A percentile compares a stretch with the other conserved stretches of the same genome.
These are phyloP conservation scores for Penicillium alfredii DNA, from an alignment of 495 filamentous ascomycete species.

Conservation along the genomic window DNA sequence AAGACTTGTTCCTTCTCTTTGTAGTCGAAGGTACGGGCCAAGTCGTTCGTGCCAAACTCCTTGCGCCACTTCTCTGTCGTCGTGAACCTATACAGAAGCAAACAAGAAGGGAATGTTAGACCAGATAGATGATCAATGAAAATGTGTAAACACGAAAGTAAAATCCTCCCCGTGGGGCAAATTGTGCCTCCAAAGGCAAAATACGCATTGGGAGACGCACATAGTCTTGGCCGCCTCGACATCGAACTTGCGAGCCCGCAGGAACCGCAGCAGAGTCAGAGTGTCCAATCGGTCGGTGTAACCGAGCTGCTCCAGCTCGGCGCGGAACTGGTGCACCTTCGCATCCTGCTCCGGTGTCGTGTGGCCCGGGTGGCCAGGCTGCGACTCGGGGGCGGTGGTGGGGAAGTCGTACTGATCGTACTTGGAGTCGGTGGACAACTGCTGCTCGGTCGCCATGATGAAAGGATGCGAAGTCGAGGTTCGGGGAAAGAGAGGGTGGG, in stretches of 20 bases:
- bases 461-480: conserved; percentile 6
- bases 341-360: conserved; percentile 86
- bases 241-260: conserved; percentile 93
- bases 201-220: conserved; percentile 49
- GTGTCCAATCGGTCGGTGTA: conserved; percentile 86
- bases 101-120: no score
- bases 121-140: no score
- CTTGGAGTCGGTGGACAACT: conserved; percentile 68
- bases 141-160: conserved; percentile 1
- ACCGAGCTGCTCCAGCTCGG: conserved; percentile 75
- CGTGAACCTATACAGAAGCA: conserved; percentile 62
- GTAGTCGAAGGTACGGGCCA: conserved; percentile 77
- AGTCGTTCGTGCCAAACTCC: conserved; percentile 79
- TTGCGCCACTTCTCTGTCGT: conserved; percentile 88
- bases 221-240: conserved; percentile 77
- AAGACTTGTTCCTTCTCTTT: conserved; percentile 81
- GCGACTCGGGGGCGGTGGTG: conserved; percentile 60
- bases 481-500: conserved; percentile 6
- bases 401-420: conserved; percentile 97
- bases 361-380: conserved; percentile 80
- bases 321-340: conserved; percentile 76
- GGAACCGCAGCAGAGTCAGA: conserved; percentile 81
- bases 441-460: conserved; percentile 31
- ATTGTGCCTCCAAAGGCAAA: not conserved
- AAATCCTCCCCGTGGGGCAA: not conserved